phyloP scores from a whole-genome alignment of 805 yeast species.

The Aciculoconidium aculeatum region DNA sequence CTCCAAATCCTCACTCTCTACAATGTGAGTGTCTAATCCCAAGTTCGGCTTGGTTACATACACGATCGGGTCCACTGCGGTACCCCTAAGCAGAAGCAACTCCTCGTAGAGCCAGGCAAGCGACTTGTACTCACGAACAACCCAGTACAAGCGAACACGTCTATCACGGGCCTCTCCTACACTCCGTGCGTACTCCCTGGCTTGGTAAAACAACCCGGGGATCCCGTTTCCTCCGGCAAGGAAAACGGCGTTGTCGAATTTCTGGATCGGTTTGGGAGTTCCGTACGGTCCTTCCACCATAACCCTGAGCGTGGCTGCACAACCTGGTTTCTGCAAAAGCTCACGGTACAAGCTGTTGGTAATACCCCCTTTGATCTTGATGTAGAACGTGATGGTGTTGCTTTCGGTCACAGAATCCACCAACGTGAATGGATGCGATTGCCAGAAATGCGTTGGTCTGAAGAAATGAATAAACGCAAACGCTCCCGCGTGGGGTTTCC shows the following conservation, averaged over 20 bases:
- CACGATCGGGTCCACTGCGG: slow-evolving; percentile 24
- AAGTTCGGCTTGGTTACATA: slow-evolving; percentile 25
- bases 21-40: background rate
- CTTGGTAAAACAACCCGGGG: slow-evolving; percentile 30
- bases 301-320: slow-evolving; percentile 21
- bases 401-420: slow-evolving; percentile 36
- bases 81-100: slow-evolving; percentile 19
- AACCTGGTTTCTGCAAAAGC: slow-evolving; percentile 20
- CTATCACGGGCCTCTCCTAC: slow-evolving; percentile 6
- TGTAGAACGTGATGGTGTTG: slow-evolving; percentile 40
- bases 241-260: slow-evolving; percentile 27
- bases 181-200: slow-evolving; percentile 20
- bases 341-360: slow-evolving; percentile 28
- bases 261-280: slow-evolving; percentile 20
- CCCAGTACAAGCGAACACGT: slow-evolving; percentile 47
- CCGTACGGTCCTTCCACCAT: slow-evolving; percentile 37
- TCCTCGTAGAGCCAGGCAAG: slow-evolving; percentile 46
- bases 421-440: slow-evolving; percentile 65
- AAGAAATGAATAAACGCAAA: slow-evolving; percentile 54
- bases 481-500: slow-evolving; percentile 57
- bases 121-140: slow-evolving; percentile 46
- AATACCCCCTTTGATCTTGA: slow-evolving; percentile 50
- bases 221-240: slow-evolving; percentile 35
- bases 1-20: slow-evolving; percentile 1
- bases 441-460: slow-evolving; percentile 45